Evolutionary conservation across 495 filamentous ascomycete genomes (phyloP), one percentile per base, ranked within the genome.

Genomic region (Penicillium mononematosum): DNA sequence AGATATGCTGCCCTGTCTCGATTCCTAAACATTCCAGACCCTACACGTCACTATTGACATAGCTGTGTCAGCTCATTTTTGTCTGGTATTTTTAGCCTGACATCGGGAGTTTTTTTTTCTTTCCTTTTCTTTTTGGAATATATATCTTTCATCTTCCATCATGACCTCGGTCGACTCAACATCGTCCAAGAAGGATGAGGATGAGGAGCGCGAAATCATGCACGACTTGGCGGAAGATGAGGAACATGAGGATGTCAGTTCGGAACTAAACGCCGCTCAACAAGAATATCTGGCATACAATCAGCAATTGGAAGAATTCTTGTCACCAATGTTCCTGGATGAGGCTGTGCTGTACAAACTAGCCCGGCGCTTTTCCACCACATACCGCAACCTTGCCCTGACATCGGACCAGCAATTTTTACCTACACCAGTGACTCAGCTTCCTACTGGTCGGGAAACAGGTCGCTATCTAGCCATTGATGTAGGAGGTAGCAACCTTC

Each of bases 401-500:
- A 76, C 83, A 9, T 89, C 88, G 6, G 65, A 79, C 34, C 75
- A 89, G 44, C 89, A 92, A 66, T 92, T 92, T 55, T 75, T 94
- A 29, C 81, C 89, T 3, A 94, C 89, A 3, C 90, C 90, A 3
- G 86, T 94, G 55, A 90, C 87, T 32, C 83, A 85, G 55, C 75
- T 89, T 32, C 88, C 88, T 1, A 79, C 69, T 0, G 84, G 83
- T 10, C 70, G 81, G 41, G 86, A 86, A 57, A 81, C 75, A 5
- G 89, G 88, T 58, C 87, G 84, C 31, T 90, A 85, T 63, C 74
- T 92, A 6, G 87, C 87, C 11, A 90, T 91, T 56, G 89, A 92
- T 70, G 88, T 92, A 41, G 90, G 90, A 31, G 90, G 90, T 17
- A 89, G 86, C 19, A 94, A 94, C 58, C 73, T 94, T 20, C 80